Base-by-base conservation (phyloP, 257 asterid genomes). In the Solanum appendiculatum region DNA sequence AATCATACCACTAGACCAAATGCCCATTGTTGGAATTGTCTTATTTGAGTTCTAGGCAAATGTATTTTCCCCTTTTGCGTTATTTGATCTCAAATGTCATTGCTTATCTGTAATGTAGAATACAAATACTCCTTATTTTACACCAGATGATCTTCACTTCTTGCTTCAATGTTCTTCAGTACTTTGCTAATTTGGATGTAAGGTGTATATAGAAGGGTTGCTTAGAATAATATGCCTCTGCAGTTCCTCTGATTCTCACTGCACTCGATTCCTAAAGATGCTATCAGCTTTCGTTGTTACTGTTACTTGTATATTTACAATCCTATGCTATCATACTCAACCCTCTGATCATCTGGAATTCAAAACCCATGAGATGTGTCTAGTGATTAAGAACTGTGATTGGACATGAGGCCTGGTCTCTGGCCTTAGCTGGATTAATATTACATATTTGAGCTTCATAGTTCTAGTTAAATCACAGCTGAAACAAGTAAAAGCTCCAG, bases 1-100 rank as follows among this genome's bases (percentile, higher is more conserved):
- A 94, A 94, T 95, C 96, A 93, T 95, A 91, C 95, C 97, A 91
- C 95, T 92, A 94, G 95, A 93, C 98, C 99, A 93, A 81, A 81
- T 81, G 82, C 20, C 82, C 82, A 44, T 44, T 6, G 25, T 27
- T 78, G 84, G 21, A 64, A 27, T 27, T 44, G 60, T 77, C 60
- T 12, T 40, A 7, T 40, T 77, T 77, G 39, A 77, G 37, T 42
- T 15, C 29, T 77, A 75, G 36, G 9, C 23, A 75, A 40, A n/a
- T n/a, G 23, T 75, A 2, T 77, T 42, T 42, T 16, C 66, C 34
- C 27, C 25, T 29, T 78, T 2, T 44, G 63, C 42, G 25, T 44
- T 78, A 78, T 78, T 78, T 44, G 40, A 46, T 44, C 64, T 3
- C 27, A 46, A 37, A 27, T 44, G 16, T 78, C 37, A 44, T 78